These are phyloP conservation scores for Aspergillus quadrilineatus DNA, from an alignment of 2,329 filamentous ascomycete species.

Conservation along the genomic window DNA sequence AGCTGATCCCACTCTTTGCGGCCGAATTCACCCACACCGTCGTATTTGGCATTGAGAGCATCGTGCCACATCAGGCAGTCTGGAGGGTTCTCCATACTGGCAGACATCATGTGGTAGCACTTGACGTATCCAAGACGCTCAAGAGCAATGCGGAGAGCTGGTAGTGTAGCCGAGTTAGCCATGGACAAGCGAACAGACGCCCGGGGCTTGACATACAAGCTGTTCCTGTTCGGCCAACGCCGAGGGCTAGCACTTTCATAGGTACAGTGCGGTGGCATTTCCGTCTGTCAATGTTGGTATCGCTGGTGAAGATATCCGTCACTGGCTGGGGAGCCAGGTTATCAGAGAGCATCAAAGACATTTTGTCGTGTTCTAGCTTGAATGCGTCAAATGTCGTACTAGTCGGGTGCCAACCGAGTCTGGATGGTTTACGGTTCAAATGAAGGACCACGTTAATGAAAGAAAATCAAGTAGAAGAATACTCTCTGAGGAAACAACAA, in stretches of 20 bases:
- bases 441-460: constrained; percentile 9
- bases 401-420: constrained; percentile 9
- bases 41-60: constrained; percentile 62
- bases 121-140: constrained; percentile 66
- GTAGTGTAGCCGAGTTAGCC: constrained; percentile 8
- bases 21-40: constrained; percentile 62
- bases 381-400: not conserved
- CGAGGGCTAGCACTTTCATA: constrained; percentile 70
- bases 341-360: constrained; percentile 39
- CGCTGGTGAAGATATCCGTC: constrained; percentile 56
- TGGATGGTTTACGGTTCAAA: constrained; percentile 12
- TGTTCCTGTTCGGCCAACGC: constrained; percentile 69
- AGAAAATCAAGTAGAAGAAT: constrained; percentile 10
- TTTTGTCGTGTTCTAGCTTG: constrained; percentile 16
- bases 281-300: constrained; percentile 67
- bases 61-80: constrained; percentile 71
- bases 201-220: constrained; percentile 54
- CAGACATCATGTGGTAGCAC: constrained; percentile 73
- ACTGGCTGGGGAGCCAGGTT: constrained; percentile 41
- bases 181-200: not conserved
- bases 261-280: constrained; percentile 66
- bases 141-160: constrained; percentile 65
- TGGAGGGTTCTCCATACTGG: constrained; percentile 65
- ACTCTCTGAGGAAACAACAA: constrained; percentile 22
- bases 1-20: constrained; percentile 69